These are phyloP conservation scores for Nymphaea thermarum DNA, from an alignment of 164 flowering plant genomes.

Conservation along the genomic window DNA sequence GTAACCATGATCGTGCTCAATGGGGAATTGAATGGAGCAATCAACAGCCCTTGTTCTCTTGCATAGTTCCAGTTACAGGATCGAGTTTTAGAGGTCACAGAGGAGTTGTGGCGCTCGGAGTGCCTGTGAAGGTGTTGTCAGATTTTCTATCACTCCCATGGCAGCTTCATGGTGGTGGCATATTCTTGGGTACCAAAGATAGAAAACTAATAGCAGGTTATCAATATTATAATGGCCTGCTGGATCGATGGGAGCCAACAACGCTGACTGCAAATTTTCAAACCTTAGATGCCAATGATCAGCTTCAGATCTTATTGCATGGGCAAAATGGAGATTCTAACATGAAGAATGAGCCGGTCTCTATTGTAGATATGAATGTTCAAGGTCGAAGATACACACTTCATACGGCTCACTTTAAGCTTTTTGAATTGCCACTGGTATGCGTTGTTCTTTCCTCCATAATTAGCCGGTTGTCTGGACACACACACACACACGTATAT, in stretches of 20 bases:
- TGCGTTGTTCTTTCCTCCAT: not conserved
- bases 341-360: not conserved
- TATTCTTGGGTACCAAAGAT: constrained; percentile 29
- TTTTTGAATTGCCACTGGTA: constrained; percentile 42
- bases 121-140: constrained; percentile 13
- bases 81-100: not conserved
- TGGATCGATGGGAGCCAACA: too few species aligned
- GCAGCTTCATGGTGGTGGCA: constrained; percentile 20
- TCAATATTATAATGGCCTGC: too few species aligned
- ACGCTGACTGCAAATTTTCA: constrained; percentile 1
- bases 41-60: constrained; percentile 17
- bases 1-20: constrained; percentile 17
- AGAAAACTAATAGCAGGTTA: constrained; percentile 8
- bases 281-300: constrained; percentile 12
- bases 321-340: not conserved
- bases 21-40: constrained; percentile 24
- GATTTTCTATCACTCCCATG: constrained; percentile 9
- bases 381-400: constrained; percentile 12
- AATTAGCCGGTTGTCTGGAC: not conserved
- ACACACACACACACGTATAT: not conserved
- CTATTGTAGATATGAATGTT: constrained; percentile 10
- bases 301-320: constrained; percentile 21
- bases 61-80: constrained; percentile 18
- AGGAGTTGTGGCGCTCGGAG: constrained; percentile 46
- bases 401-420: constrained; percentile 27